phyloP scores from a whole-genome alignment of 345 rosid species.

The Hibiscus mutabilis region DNA sequence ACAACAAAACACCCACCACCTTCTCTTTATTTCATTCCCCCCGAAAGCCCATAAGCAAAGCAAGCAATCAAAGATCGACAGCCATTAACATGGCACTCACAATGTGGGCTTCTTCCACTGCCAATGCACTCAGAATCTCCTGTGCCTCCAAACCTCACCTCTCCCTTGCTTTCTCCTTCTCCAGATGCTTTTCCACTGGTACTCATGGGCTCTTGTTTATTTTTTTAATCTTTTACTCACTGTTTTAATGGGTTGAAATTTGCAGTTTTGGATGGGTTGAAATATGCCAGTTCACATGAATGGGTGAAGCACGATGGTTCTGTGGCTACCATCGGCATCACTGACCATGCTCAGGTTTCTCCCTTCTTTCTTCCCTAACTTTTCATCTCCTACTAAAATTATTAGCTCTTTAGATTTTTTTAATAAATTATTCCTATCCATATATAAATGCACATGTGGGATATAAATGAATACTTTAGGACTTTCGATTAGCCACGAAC shows the following conservation, averaged over 20 bases:
- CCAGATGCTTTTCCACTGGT: slow-evolving; percentile 86
- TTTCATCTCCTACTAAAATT: neutral
- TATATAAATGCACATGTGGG: too few relatives aligned
- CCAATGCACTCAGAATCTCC: slow-evolving; percentile 73
- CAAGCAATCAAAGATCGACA: neutral
- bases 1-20: neutral
- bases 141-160: slow-evolving; percentile 36
- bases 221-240: neutral
- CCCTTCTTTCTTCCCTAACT: neutral
- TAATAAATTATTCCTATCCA: neutral
- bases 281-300: slow-evolving; percentile 88
- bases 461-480: too few relatives aligned
- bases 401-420: neutral
- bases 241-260: neutral
- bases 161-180: slow-evolving; percentile 50
- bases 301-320: slow-evolving; percentile 96
- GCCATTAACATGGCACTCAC: slow-evolving; percentile 61
- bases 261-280: slow-evolving; percentile 84
- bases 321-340: slow-evolving; percentile 84
- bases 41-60: slow-evolving; percentile 8
- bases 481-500: too few relatives aligned
- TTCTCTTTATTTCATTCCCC: slow-evolving; percentile 11
- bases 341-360: slow-evolving; percentile 92
- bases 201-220: neutral
- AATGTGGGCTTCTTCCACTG: slow-evolving; percentile 96